Evolutionary conservation across 441 rosid genomes (phyloP).

Genomic region (Pelargonium cotyledonis): DNA sequence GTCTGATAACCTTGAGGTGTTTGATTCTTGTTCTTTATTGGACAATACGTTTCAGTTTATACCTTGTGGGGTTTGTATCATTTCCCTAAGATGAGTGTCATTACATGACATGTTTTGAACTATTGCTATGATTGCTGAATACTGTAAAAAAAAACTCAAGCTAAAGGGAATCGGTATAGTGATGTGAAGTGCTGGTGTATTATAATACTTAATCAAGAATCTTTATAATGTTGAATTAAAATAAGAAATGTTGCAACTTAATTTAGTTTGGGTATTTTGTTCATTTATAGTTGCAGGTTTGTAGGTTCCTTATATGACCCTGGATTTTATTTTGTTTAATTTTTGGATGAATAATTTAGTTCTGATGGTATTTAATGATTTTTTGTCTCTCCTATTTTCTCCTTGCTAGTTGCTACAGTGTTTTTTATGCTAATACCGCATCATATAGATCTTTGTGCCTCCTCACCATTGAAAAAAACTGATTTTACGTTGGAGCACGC

Average conservation of each 20-base stretch:
- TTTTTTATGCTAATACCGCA: neutral
- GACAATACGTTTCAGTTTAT: neutral
- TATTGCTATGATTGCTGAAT: neutral
- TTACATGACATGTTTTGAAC: neutral
- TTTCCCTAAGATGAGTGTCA: neutral
- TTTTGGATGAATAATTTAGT: neutral
- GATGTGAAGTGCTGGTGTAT: too few relatives aligned
- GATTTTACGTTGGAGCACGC: too few relatives aligned
- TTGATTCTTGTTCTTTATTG: neutral
- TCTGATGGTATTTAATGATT: too few relatives aligned
- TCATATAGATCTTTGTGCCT: neutral
- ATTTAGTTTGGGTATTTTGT: too few relatives aligned
- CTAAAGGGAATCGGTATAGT: neutral
- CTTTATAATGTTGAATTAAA: too few relatives aligned
- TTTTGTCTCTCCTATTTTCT: neutral
- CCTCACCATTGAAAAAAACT: neutral
- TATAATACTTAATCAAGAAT: too few relatives aligned
- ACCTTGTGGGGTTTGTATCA: neutral
- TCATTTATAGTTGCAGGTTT: too few relatives aligned
- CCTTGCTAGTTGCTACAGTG: neutral
- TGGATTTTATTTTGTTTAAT: neutral
- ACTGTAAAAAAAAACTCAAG: neutral
- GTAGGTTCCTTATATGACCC: neutral
- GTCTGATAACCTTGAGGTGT: neutral
- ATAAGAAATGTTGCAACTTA: too few relatives aligned